These are phyloP conservation scores for Paratinospora sagittata DNA, from an alignment of 164 flowering plant species.

Conservation along the genomic window DNA sequence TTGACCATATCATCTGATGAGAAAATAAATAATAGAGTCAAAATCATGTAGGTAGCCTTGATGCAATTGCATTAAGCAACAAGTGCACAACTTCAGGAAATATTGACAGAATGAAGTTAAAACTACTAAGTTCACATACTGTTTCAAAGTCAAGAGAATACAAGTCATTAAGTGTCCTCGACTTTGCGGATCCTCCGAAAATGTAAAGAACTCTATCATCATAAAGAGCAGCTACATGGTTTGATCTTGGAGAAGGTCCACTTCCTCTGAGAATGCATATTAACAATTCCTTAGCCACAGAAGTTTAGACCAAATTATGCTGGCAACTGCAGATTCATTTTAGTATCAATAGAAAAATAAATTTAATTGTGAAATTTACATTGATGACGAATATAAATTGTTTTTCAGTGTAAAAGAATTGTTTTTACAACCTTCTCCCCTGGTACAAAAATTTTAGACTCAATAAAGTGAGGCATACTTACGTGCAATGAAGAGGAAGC, in stretches of 20 bases:
- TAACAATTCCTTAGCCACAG: neutral
- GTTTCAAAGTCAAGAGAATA: slow-evolving; percentile 95
- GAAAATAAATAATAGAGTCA: slow-evolving; percentile 2
- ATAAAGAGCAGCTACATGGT: slow-evolving; percentile 85
- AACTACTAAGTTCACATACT: slow-evolving; percentile 34
- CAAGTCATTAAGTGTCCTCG: slow-evolving; percentile 75
- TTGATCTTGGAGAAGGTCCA: slow-evolving; percentile 85
- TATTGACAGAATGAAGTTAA: neutral
- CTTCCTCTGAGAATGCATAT: slow-evolving; percentile 55
- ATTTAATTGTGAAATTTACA: neutral
- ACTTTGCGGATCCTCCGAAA: slow-evolving; percentile 88
- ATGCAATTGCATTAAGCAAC: neutral
- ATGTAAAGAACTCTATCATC: slow-evolving; percentile 72
- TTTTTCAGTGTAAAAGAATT: neutral
- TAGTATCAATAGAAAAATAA: neutral
- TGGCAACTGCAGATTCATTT: neutral
- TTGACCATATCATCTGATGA: slow-evolving; percentile 90
- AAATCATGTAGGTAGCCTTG: neutral
- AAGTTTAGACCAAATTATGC: neutral
- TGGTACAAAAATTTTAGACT: neutral
- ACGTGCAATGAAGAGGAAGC: slow-evolving; percentile 99
- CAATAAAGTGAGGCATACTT: slow-evolving; percentile 26
- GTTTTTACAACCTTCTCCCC: neutral
- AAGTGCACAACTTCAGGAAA: neutral
- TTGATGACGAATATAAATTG: neutral